Percentiles rank a stretch among this genome's conserved stretches.
phyloP scores from a whole-genome alignment of 2,329 filamentous ascomycete species.

The Dendrostoma leiphaemia region DNA sequence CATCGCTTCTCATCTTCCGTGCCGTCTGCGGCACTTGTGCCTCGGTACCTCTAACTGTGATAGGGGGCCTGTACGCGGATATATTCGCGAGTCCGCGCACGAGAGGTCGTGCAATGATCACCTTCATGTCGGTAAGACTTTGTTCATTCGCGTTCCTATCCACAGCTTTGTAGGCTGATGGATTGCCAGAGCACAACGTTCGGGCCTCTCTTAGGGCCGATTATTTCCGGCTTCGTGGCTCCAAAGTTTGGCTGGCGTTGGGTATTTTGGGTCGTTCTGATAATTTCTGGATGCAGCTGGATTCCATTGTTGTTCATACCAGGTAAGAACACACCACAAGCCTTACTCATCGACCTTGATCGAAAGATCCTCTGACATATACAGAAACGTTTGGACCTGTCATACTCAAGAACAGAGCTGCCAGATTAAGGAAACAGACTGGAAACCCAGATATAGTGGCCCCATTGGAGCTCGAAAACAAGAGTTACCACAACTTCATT shows the following conservation, averaged over 20 bases:
- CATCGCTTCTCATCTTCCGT: constrained; percentile 19
- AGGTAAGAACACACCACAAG: too few relatives aligned
- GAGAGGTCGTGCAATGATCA: too few relatives aligned
- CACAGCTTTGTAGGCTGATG: constrained; percentile 23
- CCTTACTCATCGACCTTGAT: too few relatives aligned
- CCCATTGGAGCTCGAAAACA: too few relatives aligned
- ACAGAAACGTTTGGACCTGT: neutral
- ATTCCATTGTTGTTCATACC: constrained; percentile 60
- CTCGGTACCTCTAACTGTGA: constrained; percentile 22
- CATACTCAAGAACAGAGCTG: too few relatives aligned
- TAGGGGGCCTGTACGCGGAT: constrained; percentile 24
- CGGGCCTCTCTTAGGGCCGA: constrained; percentile 63
- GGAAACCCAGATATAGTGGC: too few relatives aligned
- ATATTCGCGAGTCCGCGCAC: constrained; percentile 18
- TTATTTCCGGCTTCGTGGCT: constrained; percentile 61
- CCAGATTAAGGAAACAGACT: constrained; percentile 61
- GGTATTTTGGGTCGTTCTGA: constrained; percentile 68
- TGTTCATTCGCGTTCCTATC: too few relatives aligned
- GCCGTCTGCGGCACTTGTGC: constrained; percentile 21
- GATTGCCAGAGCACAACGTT: constrained; percentile 47
- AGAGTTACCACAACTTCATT: too few relatives aligned
- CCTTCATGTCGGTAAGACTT: too few relatives aligned
- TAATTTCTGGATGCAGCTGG: constrained; percentile 63
- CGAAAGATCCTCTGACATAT: too few relatives aligned
- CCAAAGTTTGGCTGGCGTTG: constrained; percentile 63